Percentiles rank a stretch among this genome's conserved stretches.
These are phyloP conservation scores for Gynostemma pentaphyllum DNA, from an alignment of 306 rosid species.

Conservation along the genomic window DNA sequence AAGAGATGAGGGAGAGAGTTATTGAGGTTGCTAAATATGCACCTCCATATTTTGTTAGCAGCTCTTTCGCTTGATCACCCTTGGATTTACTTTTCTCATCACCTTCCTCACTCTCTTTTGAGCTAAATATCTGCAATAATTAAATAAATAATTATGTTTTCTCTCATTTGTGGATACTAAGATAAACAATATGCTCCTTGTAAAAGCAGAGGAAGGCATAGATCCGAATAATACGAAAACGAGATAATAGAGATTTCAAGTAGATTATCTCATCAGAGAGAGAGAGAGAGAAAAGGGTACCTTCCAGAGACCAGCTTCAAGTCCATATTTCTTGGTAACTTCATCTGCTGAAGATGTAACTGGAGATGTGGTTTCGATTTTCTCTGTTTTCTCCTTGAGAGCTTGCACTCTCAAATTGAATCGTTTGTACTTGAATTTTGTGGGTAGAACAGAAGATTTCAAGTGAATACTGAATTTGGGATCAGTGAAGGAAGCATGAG, in stretches of 20 bases:
- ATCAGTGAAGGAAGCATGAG: slow-evolving; percentile 19
- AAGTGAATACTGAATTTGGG: slow-evolving; percentile 12
- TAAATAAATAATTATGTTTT: no score
- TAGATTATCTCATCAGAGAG: background rate
- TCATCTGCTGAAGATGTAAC: slow-evolving; percentile 54
- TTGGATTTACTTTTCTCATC: slow-evolving; percentile 42
- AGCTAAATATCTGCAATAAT: slow-evolving; percentile 64
- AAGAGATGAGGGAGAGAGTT: slow-evolving; percentile 65
- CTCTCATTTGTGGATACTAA: background rate
- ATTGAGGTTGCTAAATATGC: slow-evolving; percentile 89
- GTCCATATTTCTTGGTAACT: slow-evolving; percentile 72
- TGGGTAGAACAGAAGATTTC: slow-evolving; percentile 18
- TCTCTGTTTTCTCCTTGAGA: slow-evolving; percentile 60
- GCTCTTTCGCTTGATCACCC: slow-evolving; percentile 80
- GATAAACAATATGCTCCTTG: background rate
- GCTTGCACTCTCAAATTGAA: slow-evolving; percentile 61
- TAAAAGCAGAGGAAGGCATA: background rate
- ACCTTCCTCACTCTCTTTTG: slow-evolving; percentile 46
- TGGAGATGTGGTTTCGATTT: slow-evolving; percentile 41
- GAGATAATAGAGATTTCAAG: no score
- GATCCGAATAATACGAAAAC: background rate
- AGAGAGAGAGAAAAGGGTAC: slow-evolving; percentile 22
- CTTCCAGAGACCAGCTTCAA: slow-evolving; percentile 95
- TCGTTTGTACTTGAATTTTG: slow-evolving; percentile 18
- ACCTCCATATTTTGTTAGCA: slow-evolving; percentile 89